Evolutionary conservation across 106 monocot species (phyloP), one percentile per base, ranked within the genome.

Genomic region (Acorus calamus): DNA sequence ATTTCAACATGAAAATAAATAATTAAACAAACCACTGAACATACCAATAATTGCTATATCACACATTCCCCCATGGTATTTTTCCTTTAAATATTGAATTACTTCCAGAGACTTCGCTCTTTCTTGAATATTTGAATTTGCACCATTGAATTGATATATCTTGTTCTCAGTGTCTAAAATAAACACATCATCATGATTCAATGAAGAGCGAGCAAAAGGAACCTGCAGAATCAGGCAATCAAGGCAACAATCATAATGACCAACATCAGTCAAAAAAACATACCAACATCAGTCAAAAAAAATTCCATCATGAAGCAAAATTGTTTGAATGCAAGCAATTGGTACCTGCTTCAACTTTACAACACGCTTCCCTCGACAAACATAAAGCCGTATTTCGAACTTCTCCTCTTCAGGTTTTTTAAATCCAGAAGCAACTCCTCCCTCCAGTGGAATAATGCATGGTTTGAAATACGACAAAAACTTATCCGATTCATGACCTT

Each of bases 401-500:
- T 72, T 81, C 43, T 81, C 78, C 56, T 79, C 79, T 45, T 76
- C 75, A 9, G 70, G 67, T 58, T 68, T 73, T 60, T 79, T 75
- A 57, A 86, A 82, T 58, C 86, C 86, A 59, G 86, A 86, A 49
- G 81, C 76, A 67, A 82, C 69, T 47, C 82, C 86, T 42, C 86
- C 86, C 69, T 86, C 82, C 53, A 82, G 63, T 56, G 86, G 86
- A 66, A 86, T 72, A 76, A 86, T 82, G 70, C 82, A 82, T 12
- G 86, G 86, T 53, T 74, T 86, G 59, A 86, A 86, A 46, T 79
- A 86, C 56, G 86, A 86, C 53, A 86, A 64, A 64, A 86, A 86
- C 67, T 86, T 86, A 51, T 86, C 86, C 44, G 79, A 79, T 59
- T 86, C 86, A 54, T 82, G 78, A 14, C 86, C 82, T 63, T 86